A percentile compares a stretch with the other conserved stretches of the same genome.
phyloP scores from a whole-genome alignment of 106 monocot species.

The Dendrobium huoshanense region DNA sequence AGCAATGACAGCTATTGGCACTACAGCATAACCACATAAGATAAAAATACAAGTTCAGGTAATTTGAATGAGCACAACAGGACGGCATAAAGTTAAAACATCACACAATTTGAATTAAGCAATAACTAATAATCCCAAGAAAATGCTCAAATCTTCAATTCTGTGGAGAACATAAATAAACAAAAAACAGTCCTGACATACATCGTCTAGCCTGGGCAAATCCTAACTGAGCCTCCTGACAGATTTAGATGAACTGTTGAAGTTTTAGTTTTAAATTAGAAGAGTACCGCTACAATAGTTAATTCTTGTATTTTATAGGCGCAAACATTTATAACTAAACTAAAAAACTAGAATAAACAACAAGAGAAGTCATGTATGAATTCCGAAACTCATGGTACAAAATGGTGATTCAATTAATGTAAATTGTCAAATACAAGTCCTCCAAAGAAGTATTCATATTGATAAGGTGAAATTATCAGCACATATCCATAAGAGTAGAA shows the following conservation, averaged over 20 bases:
- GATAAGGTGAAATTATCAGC: too few species aligned
- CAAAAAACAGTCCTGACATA: not conserved
- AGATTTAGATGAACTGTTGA: not conserved
- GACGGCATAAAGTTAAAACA: not conserved
- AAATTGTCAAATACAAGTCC: not conserved
- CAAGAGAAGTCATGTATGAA: not conserved
- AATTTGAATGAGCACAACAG: not conserved
- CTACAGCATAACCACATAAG: constrained; percentile 29
- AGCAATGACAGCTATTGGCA: constrained; percentile 83
- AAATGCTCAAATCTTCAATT: not conserved
- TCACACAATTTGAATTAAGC: not conserved
- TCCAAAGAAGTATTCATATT: too few species aligned
- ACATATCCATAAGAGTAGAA: not conserved
- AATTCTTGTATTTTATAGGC: not conserved
- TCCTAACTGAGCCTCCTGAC: not conserved
- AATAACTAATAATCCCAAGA: not conserved
- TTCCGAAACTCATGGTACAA: not conserved
- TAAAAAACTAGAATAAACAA: not conserved
- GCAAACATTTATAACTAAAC: not conserved
- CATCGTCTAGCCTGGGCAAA: not conserved
- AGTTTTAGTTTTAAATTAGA: not conserved
- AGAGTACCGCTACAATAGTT: too few species aligned
- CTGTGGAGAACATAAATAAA: not conserved
- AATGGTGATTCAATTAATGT: not conserved
- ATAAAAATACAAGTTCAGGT: too few species aligned